phyloP scores from a whole-genome alignment of 225 moss, liverwort and hornwort species.

The Polytrichum formosum region DNA sequence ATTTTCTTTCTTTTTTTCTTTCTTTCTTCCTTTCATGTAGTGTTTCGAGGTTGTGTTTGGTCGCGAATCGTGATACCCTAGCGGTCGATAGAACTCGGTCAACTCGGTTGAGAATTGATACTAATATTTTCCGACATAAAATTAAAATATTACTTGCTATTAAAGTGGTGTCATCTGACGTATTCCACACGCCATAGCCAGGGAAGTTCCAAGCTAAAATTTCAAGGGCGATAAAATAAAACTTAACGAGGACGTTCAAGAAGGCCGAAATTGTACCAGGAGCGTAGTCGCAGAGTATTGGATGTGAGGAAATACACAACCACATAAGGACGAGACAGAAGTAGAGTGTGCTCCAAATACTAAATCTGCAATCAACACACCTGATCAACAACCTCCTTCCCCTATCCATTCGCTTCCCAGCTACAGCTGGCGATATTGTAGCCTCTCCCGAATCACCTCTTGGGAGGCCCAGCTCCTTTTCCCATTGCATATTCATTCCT shows the following conservation, averaged over 20 bases:
- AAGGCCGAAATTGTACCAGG: background rate
- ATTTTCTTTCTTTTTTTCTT: no score
- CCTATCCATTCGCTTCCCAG: background rate
- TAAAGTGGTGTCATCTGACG: no score
- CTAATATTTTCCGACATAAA: no score
- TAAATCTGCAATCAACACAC: background rate
- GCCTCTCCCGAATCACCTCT: background rate
- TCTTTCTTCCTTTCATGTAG: no score
- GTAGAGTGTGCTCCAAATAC: slow-evolving; percentile 3
- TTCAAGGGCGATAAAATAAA: background rate
- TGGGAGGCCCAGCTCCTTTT: background rate
- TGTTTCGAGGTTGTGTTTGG: no score
- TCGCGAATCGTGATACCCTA: no score
- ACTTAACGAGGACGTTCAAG: background rate
- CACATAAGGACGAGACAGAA: slow-evolving; percentile 4
- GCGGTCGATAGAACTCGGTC: no score
- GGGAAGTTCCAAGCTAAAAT: no score
- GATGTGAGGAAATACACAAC: background rate
- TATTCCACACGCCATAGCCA: no score
- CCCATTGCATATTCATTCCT: slow-evolving; percentile 2
- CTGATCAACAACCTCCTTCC: background rate
- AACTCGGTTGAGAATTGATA: no score
- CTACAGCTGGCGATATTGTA: background rate
- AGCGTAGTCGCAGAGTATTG: background rate
- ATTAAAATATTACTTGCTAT: no score